Percentiles rank a stretch among this genome's conserved stretches.
phyloP scores from a whole-genome alignment of 176 grass and related monocot species.

The Thinopyrum elongatum region DNA sequence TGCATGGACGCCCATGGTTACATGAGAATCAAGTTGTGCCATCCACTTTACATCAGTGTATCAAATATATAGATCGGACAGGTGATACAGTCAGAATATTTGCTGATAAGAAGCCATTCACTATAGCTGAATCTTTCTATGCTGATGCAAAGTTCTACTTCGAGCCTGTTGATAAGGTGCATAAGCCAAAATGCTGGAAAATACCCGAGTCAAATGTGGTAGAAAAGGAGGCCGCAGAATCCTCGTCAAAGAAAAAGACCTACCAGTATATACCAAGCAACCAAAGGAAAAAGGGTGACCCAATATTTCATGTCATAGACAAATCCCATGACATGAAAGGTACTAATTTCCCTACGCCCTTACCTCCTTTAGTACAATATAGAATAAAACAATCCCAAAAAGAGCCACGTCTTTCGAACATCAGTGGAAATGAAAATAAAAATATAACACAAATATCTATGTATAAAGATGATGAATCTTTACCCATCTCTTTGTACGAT shows the following conservation, averaged over 20 bases:
- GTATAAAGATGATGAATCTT: no score
- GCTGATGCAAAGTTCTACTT: not conserved
- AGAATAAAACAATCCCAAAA: no score
- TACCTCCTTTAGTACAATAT: no score
- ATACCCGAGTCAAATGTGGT: not conserved
- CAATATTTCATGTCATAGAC: not conserved
- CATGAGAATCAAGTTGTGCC: no score
- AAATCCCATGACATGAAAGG: not conserved
- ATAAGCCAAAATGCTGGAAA: not conserved
- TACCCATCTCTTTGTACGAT: no score
- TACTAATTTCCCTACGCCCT: no score
- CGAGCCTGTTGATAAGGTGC: not conserved
- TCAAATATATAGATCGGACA: no score
- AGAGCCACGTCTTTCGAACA: no score
- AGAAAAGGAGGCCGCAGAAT: rapidly evolving
- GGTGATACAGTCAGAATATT: no score
- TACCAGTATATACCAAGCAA: not conserved
- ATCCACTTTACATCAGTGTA: no score
- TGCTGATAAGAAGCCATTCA: not conserved
- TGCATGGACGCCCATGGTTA: not conserved
- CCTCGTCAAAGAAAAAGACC: not conserved
- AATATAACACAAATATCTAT: no score
- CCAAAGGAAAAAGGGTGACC: not conserved
- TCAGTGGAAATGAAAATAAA: no score
- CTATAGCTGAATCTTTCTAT: not conserved